Conservation (phyloP, 306 rosid species). For the Cucumis melo region DNA sequence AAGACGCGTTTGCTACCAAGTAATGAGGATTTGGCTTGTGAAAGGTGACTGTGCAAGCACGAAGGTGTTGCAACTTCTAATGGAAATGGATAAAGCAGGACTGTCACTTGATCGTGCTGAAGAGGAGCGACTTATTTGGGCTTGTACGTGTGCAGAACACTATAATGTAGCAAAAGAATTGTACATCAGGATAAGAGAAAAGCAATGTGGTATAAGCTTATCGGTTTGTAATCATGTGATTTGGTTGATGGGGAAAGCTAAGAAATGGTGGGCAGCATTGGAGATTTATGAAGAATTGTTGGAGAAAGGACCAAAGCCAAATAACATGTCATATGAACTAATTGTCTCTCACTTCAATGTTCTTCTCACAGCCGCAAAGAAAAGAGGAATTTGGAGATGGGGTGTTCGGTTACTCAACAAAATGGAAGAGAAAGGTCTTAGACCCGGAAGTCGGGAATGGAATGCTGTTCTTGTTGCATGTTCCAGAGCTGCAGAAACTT, state of each 20-base stretch:
- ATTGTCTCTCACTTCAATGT: conserved; percentile 62
- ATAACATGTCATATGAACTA: conserved; percentile 72
- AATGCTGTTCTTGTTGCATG: conserved; percentile 88
- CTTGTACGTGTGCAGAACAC: conserved; percentile 86
- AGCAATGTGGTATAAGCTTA: conserved; percentile 46
- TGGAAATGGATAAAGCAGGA: conserved; percentile 55
- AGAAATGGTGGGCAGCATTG: conserved; percentile 96
- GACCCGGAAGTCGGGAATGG: conserved; percentile 83
- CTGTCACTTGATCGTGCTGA: conserved; percentile 43
- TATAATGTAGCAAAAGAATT: conserved; percentile 62
- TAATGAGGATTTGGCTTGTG: conserved; percentile 83
- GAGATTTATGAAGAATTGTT: conserved; percentile 81
- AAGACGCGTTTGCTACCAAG: conserved; percentile 74
- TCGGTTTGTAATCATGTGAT: conserved; percentile 84
- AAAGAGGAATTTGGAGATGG: conserved; percentile 85
- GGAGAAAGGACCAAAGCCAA: conserved; percentile 90
- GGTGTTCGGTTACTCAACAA: conserved; percentile 82
- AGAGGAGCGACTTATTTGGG: conserved; percentile 70
- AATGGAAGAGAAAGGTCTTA: conserved; percentile 91
- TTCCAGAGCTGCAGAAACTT: conserved; percentile 80
- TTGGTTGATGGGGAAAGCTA: conserved; percentile 93
- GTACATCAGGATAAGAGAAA: conserved; percentile 54
- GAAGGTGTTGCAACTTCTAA: conserved; percentile 47
- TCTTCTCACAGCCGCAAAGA: conserved; percentile 69
- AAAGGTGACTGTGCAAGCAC: conserved; percentile 31